Base-by-base conservation (phyloP, 1,139 yeast species). In the Saccharomyces pastorianus region DNA sequence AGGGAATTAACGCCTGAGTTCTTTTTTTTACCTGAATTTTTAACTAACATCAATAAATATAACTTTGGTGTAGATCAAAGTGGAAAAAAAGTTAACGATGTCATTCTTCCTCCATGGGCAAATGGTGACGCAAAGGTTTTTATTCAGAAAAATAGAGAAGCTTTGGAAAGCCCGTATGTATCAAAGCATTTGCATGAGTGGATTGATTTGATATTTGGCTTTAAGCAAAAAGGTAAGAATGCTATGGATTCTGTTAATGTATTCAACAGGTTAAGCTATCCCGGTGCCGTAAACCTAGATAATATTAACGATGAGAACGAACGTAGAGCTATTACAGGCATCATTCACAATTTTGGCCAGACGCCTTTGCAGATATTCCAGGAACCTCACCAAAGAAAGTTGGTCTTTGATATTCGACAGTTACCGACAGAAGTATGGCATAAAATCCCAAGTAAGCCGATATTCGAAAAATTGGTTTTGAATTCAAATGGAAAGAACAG, bases 261-360 rank as follows among this genome's bases (percentile, higher is more conserved):
- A 1, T 88, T 87, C 68, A 93, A 88, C 68, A 87, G 84, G 65
- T 73, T 85, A 57, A 87, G 96, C 50, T 88, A 88, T 64, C 84
- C 84, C 54, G 96, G 96, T 1, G 88, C 91, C 0, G 83, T 88
- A 26, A 82, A 88, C 65, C 71, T 88, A 53, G 96, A 87, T 60
- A 76, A 75, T 38, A 84, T 88, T 48, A 76, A 79, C 56, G 91
- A 88, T 65, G 88, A 83, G 42, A 75, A 79, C 57, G 95, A 88
- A 66, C 78, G 84, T 58, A 75, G 83, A 42, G 93, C 95, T 0
- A 78, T 84, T 2, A 85, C 88, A 31, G 91, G 95, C 1, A 85
- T 86, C 65, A 88, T 88, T 49, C 91, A 88, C 65, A 88, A 88
- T 67, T 88, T 88, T 74, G 96, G 96, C 0, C 96, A 88, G 66